phyloP scores from a whole-genome alignment of 345 rosid genomes.

The Hibiscus syriacus region DNA sequence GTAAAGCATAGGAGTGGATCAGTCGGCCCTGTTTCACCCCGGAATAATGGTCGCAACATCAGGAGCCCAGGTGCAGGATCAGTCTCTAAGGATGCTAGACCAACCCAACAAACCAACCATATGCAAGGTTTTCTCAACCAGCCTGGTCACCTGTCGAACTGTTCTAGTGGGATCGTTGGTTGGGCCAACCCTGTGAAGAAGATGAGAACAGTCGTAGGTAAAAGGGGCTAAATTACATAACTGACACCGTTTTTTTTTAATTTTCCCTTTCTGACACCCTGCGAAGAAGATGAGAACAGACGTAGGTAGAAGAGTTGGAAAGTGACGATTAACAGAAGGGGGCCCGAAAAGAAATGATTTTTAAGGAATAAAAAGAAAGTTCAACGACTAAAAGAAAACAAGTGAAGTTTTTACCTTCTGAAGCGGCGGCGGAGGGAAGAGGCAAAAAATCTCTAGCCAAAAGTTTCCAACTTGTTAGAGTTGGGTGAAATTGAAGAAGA shows the following conservation, averaged over 20 bases:
- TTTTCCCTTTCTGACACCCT: too few species aligned
- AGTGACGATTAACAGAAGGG: too few species aligned
- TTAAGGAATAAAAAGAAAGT: background rate
- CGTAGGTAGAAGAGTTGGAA: too few species aligned
- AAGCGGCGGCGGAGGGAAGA: background rate
- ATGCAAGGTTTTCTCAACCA: slow-evolving; percentile 74
- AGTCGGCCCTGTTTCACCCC: slow-evolving; percentile 73
- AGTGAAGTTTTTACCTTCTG: background rate
- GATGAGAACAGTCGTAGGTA: slow-evolving; percentile 85
- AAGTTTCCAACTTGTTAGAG: background rate
- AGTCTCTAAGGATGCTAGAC: too few species aligned
- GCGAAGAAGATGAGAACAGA: too few species aligned
- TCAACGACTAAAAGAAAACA: background rate
- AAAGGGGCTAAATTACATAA: too few species aligned
- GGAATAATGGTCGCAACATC: slow-evolving; percentile 50
- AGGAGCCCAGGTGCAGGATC: slow-evolving; percentile 48
- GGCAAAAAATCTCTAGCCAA: background rate
- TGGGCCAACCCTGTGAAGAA: slow-evolving; percentile 99
- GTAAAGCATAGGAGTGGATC: slow-evolving; percentile 57
- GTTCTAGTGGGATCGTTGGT: slow-evolving; percentile 58
- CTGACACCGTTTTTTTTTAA: too few species aligned
- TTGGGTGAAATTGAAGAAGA: slow-evolving; percentile 1
- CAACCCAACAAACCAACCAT: slow-evolving; percentile 33
- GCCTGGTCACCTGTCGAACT: slow-evolving; percentile 44
- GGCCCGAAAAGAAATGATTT: too few species aligned